These are phyloP conservation scores for Candida easanensis DNA, from an alignment of 805 yeast genomes.

Conservation along the genomic window DNA sequence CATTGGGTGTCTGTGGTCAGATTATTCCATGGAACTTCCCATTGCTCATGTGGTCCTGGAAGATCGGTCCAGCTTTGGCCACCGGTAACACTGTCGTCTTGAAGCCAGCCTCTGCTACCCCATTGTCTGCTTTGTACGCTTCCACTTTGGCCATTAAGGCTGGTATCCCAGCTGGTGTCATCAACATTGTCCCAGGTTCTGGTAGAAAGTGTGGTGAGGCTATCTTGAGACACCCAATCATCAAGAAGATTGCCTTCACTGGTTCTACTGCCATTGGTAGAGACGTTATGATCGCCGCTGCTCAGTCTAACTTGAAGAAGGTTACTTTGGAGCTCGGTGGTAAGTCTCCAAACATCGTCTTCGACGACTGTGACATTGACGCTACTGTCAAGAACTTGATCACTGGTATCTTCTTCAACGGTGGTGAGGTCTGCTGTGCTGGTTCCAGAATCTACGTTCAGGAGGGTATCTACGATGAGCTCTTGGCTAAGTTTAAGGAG, in stretches of 20 bases:
- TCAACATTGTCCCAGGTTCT: slow-evolving; percentile 60
- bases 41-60: slow-evolving; percentile 65
- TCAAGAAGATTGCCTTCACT: slow-evolving; percentile 64
- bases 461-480: slow-evolving; percentile 55
- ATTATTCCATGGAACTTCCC: slow-evolving; percentile 77
- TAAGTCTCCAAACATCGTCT: slow-evolving; percentile 65
- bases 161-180: slow-evolving; percentile 62
- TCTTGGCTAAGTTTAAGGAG: slow-evolving; percentile 45
- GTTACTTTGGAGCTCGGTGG: slow-evolving; percentile 70
- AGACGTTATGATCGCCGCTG: slow-evolving; percentile 56
- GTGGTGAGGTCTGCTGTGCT: slow-evolving; percentile 71
- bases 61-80: slow-evolving; percentile 64
- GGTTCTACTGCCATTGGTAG: slow-evolving; percentile 68
- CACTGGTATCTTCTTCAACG: slow-evolving; percentile 62
- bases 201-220: slow-evolving; percentile 61
- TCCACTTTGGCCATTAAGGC: slow-evolving; percentile 54
- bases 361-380: slow-evolving; percentile 55
- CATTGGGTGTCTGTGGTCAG: slow-evolving; percentile 69
- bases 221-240: slow-evolving; percentile 52
- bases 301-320: slow-evolving; percentile 60
- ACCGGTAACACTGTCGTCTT: slow-evolving; percentile 64
- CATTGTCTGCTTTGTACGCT: slow-evolving; percentile 59
- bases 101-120: slow-evolving; percentile 66
- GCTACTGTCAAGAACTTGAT: slow-evolving; percentile 45
- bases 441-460: slow-evolving; percentile 66